These are phyloP conservation scores for Ammopiptanthus mongolicus DNA, from an alignment of 306 rosid genomes.

Conservation along the genomic window DNA sequence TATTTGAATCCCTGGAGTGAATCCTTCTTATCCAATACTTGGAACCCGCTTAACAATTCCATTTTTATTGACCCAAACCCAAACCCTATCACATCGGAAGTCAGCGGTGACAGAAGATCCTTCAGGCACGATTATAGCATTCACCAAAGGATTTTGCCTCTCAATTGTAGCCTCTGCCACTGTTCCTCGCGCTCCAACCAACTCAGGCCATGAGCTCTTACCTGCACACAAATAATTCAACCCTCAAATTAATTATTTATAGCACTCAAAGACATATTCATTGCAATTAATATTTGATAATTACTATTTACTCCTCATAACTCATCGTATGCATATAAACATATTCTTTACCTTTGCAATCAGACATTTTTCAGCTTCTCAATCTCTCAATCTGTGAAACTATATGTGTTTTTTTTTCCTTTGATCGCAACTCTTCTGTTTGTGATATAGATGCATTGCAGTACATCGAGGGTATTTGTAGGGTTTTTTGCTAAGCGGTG, in stretches of 20 bases:
- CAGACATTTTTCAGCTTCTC: background rate
- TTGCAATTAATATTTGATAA: background rate
- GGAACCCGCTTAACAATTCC: slow-evolving; percentile 30
- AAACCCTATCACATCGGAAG: slow-evolving; percentile 40
- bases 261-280: background rate
- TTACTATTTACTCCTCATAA: background rate
- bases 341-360: slow-evolving; percentile 1
- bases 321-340: background rate
- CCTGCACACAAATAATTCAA: slow-evolving; percentile 24
- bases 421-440: background rate
- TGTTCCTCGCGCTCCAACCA: slow-evolving; percentile 33
- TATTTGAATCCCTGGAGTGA: background rate
- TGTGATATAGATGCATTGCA: background rate
- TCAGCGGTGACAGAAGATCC: background rate
- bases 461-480: slow-evolving; percentile 13
- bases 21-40: background rate
- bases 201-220: slow-evolving; percentile 57
- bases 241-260: background rate
- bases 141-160: slow-evolving; percentile 40
- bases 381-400: background rate
- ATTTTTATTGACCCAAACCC: slow-evolving; percentile 34
- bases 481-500: background rate
- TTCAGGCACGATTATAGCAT: slow-evolving; percentile 22
- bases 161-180: slow-evolving; percentile 37
- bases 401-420: too few species aligned